Evolutionary conservation across 2,329 filamentous ascomycete species (phyloP).

Genomic region (Fusarium lateritium): DNA sequence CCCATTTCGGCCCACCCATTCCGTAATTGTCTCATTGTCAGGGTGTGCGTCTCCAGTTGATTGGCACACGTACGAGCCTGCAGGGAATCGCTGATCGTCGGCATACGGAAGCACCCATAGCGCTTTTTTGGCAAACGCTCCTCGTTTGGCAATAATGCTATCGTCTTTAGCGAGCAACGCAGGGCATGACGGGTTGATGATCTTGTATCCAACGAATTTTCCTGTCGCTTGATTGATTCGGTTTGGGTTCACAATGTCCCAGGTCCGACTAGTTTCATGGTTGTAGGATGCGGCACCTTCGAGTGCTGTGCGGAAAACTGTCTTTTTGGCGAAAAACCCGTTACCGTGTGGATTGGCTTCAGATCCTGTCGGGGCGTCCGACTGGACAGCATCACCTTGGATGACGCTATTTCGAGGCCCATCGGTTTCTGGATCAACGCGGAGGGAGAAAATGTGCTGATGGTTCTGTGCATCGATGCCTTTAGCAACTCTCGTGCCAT

Average conservation of each 20-base stretch:
- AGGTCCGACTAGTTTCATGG: slow-evolving; percentile 82
- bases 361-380: slow-evolving; percentile 82
- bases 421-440: slow-evolving; percentile 76
- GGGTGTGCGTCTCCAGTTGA: slow-evolving; percentile 77
- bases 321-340: slow-evolving; percentile 88
- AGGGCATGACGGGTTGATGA: slow-evolving; percentile 88
- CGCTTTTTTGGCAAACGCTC: slow-evolving; percentile 79
- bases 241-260: slow-evolving; percentile 90
- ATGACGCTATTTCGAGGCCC: slow-evolving; percentile 75
- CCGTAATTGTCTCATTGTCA: slow-evolving; percentile 78
- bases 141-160: slow-evolving; percentile 88
- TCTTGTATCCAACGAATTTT: slow-evolving; percentile 89
- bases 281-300: slow-evolving; percentile 84
- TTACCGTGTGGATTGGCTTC: slow-evolving; percentile 90
- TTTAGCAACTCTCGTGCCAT: slow-evolving; percentile 74
- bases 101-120: slow-evolving; percentile 67
- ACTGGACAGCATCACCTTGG: slow-evolving; percentile 81
- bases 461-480: slow-evolving; percentile 77
- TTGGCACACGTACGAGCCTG: slow-evolving; percentile 89
- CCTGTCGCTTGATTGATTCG: slow-evolving; percentile 87
- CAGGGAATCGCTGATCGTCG: slow-evolving; percentile 87
- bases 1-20: slow-evolving; percentile 82
- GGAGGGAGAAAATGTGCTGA: slow-evolving; percentile 78
- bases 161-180: slow-evolving; percentile 85
- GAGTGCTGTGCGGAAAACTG: slow-evolving; percentile 78